Percentiles rank a stretch among this genome's conserved stretches.
Conservation (phyloP, 148 eudicot species). For the Arctostaphylos glauca region DNA sequence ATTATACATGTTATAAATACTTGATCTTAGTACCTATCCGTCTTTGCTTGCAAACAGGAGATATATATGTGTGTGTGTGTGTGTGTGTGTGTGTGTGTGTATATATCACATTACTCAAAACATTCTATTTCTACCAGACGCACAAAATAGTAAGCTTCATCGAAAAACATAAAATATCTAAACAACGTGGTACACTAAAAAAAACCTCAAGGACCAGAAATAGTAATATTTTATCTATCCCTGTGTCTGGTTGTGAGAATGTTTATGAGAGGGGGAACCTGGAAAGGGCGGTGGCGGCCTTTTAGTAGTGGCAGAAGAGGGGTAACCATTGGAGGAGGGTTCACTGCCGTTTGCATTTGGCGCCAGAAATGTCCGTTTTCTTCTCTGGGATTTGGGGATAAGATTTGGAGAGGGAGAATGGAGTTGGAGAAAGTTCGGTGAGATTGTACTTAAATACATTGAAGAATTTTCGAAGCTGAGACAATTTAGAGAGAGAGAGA, state of each 20-base stretch:
- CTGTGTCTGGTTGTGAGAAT: no score
- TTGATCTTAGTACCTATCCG: no score
- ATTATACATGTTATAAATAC: no score
- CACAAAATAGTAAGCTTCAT: no score
- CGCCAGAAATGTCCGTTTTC: constrained; percentile 16
- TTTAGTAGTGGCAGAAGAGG: constrained; percentile 16
- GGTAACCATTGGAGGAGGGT: constrained; percentile 26
- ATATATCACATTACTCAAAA: no score
- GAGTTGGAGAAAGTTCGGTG: constrained; percentile 6
- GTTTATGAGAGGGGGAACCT: constrained; percentile 30
- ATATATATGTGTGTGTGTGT: no score
- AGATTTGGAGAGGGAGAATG: not conserved
- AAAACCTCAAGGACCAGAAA: no score
- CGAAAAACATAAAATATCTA: no score
- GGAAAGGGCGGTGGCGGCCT: constrained; percentile 14
- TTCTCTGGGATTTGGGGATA: constrained; percentile 8
- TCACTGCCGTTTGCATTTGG: constrained; percentile 27
- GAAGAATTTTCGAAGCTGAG: not conserved
- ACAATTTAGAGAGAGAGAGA: not conserved
- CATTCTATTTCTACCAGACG: no score
- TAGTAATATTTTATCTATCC: no score
- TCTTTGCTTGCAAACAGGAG: no score
- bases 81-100: not conserved
- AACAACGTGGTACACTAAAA: no score
- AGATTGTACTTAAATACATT: constrained; percentile 9